Percentiles rank a stretch among this genome's conserved stretches.
phyloP scores from a whole-genome alignment of 2,329 filamentous ascomycete species.

The Tolypocladium cylindrosporum region DNA sequence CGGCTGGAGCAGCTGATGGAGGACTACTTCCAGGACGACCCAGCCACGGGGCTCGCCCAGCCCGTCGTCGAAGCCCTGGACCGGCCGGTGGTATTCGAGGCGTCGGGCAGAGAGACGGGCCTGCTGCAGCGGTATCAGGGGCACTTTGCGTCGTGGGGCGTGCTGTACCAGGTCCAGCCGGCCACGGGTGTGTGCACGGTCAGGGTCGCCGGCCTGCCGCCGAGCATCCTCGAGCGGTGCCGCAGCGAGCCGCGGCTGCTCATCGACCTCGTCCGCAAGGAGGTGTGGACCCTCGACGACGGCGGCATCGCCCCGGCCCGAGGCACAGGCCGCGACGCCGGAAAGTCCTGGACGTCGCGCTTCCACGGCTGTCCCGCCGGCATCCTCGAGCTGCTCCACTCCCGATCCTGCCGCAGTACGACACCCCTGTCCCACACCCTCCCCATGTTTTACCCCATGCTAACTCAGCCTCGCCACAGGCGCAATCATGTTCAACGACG shows the following conservation, averaged over 20 bases:
- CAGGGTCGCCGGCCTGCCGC: conserved; percentile 52
- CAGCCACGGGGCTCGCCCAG: background rate
- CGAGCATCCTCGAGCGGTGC: conserved; percentile 67
- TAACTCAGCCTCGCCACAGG: conserved; percentile 18
- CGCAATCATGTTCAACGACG: conserved; percentile 81
- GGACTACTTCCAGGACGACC: conserved; percentile 31
- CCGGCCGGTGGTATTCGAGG: conserved; percentile 53
- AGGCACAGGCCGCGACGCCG: conserved; percentile 1
- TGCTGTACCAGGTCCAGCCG: conserved; percentile 45
- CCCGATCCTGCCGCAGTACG: conserved; percentile 61
- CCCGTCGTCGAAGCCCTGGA: conserved; percentile 28
- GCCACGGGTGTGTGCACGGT: conserved; percentile 19
- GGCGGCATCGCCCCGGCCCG: conserved; percentile 11
- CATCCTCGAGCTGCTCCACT: conserved; percentile 68
- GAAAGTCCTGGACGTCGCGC: conserved; percentile 44
- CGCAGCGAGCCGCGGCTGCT: conserved; percentile 60
- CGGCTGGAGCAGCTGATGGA: conserved; percentile 64
- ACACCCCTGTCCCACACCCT: too few relatives aligned
- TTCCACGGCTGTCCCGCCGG: conserved; percentile 64
- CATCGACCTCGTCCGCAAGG: conserved; percentile 62
- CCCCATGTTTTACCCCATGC: background rate
- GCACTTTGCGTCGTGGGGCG: conserved; percentile 66
- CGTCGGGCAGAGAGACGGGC: conserved; percentile 48
- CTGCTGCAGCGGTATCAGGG: conserved; percentile 43
- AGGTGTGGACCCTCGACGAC: conserved; percentile 59